Conservation (phyloP, 202 grass and related monocot genomes). For the Brachypodium distachyon region DNA sequence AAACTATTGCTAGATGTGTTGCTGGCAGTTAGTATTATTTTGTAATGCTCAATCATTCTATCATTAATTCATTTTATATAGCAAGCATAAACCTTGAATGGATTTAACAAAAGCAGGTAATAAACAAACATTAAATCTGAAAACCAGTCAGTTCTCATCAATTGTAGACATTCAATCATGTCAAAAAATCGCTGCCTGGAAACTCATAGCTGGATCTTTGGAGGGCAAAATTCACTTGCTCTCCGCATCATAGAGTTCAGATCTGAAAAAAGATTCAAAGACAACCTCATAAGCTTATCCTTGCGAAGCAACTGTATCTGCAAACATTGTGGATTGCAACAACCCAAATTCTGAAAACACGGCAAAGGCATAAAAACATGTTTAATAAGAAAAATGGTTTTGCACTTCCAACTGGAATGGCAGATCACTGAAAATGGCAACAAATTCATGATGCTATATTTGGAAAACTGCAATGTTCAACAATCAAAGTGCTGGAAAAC, state of each 20-base stretch:
- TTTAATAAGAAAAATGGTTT: neutral
- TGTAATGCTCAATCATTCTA: neutral
- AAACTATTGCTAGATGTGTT: neutral
- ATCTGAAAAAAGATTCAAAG: constrained; percentile 48
- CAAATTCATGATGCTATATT: neutral
- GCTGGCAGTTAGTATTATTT: constrained; percentile 25
- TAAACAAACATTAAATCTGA: neutral
- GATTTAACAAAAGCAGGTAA: neutral
- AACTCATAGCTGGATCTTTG: neutral
- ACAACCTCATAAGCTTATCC: constrained; percentile 12
- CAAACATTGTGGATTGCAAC: neutral
- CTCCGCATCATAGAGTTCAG: constrained; percentile 56
- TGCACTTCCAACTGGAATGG: neutral
- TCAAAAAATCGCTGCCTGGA: neutral
- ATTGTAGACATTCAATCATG: neutral
- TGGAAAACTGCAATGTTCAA: neutral
- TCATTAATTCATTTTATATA: too few relatives aligned
- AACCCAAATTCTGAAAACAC: neutral
- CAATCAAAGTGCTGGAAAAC: neutral
- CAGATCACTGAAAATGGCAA: neutral
- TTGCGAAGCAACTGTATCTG: neutral
- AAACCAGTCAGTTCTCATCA: neutral
- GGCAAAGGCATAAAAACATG: neutral
- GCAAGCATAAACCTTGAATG: neutral
- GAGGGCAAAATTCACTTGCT: constrained; percentile 39